phyloP scores from a whole-genome alignment of 2,329 filamentous ascomycete species.

The Aureobasidium namibiae region DNA sequence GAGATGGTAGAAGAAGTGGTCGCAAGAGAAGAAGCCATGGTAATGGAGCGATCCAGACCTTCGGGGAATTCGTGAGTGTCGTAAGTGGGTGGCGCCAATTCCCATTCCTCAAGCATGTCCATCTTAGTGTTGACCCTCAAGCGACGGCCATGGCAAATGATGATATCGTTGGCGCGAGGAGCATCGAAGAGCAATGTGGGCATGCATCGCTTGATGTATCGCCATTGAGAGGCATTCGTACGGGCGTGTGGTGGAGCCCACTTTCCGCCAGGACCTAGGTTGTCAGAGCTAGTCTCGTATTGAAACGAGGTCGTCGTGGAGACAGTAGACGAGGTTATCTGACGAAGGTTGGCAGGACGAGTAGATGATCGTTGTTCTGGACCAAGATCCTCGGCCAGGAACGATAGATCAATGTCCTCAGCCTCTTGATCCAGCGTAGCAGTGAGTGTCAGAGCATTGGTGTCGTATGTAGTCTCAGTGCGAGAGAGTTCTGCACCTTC shows the following conservation, averaged over 20 bases:
- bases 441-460: neutral
- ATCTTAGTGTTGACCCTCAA: conserved; percentile 37
- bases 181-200: conserved; percentile 37
- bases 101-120: conserved; percentile 34
- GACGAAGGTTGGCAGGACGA: conserved; percentile 19
- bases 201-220: conserved; percentile 41
- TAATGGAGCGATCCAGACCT: neutral
- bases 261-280: conserved; percentile 26
- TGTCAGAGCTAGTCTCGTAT: conserved; percentile 16
- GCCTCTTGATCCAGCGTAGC: conserved; percentile 21
- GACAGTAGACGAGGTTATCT: conserved; percentile 21
- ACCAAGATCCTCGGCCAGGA: conserved; percentile 24
- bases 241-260: conserved; percentile 28
- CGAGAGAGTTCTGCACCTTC: neutral
- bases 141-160: conserved; percentile 34
- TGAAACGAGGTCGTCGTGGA: conserved; percentile 15
- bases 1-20: neutral
- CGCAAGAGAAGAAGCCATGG: neutral
- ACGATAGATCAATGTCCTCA: conserved; percentile 28
- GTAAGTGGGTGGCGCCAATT: conserved; percentile 37
- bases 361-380: neutral
- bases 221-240: conserved; percentile 29
- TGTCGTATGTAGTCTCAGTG: conserved; percentile 13
- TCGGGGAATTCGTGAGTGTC: conserved; percentile 29
- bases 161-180: conserved; percentile 38